phyloP scores from a whole-genome alignment of 1,139 yeast species.

The Pichia sp. region DNA sequence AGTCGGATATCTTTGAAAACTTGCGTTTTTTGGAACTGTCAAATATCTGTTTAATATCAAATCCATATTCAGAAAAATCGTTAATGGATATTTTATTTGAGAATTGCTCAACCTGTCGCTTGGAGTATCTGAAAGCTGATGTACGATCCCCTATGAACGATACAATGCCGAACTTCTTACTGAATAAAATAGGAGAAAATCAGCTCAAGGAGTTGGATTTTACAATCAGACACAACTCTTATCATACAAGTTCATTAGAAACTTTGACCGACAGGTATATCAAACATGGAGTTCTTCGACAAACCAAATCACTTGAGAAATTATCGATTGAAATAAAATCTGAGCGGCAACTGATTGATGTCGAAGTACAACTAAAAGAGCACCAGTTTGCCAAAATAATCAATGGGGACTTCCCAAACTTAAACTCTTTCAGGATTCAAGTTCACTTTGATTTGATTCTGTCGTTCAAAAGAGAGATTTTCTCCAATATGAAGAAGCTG shows the following conservation, averaged over 20 bases:
- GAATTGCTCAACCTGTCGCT: slow-evolving; percentile 28
- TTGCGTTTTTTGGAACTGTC: slow-evolving; percentile 10
- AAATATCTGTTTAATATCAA: slow-evolving; percentile 12
- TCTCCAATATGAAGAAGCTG: slow-evolving; percentile 26
- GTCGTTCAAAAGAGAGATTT: slow-evolving; percentile 14
- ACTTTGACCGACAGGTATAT: slow-evolving; percentile 28
- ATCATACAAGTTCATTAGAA: slow-evolving; percentile 27
- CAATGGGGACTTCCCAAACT: slow-evolving; percentile 5
- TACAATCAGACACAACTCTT: slow-evolving; percentile 34
- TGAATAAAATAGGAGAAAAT: slow-evolving; percentile 4
- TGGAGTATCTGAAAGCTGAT: slow-evolving; percentile 34
- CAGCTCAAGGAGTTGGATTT: slow-evolving; percentile 35
- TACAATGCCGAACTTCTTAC: slow-evolving; percentile 34
- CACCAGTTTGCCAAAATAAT: slow-evolving; percentile 13
- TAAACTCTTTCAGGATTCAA: slow-evolving; percentile 33
- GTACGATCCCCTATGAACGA: slow-evolving; percentile 37
- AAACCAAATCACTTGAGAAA: slow-evolving; percentile 25
- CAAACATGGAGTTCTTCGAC: slow-evolving; percentile 23
- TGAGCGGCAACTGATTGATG: slow-evolving; percentile 23
- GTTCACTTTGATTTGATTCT: slow-evolving; percentile 25
- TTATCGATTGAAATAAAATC: slow-evolving; percentile 34
- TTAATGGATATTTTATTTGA: slow-evolving; percentile 11
- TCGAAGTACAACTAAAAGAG: slow-evolving; percentile 26
- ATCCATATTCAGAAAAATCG: slow-evolving; percentile 2
- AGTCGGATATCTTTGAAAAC: not conserved